Conservation (phyloP, 1,139 yeast genomes). For the Hansenula sp. region DNA sequence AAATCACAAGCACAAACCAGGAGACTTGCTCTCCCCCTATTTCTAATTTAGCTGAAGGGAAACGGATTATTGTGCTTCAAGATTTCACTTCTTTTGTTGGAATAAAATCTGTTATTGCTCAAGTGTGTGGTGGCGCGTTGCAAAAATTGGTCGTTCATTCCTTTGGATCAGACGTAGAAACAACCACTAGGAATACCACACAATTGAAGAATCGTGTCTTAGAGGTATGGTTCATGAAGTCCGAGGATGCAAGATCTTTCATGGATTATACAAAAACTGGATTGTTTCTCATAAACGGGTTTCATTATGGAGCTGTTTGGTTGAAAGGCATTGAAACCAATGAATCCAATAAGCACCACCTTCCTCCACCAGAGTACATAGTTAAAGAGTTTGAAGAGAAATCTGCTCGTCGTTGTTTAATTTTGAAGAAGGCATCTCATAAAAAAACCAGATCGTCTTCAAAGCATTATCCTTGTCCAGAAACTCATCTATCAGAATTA, state of each 20-base stretch:
- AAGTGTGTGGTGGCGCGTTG: conserved; percentile 72
- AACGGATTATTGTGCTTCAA: conserved; percentile 29
- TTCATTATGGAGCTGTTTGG: conserved; percentile 37
- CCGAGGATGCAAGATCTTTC: conserved; percentile 55
- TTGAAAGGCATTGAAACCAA: conserved; percentile 9
- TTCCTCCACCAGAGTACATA: conserved; percentile 28
- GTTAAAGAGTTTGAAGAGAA: conserved; percentile 29
- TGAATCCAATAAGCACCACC: conserved; percentile 14
- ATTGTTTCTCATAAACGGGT: conserved; percentile 60
- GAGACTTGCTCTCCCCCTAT: background rate
- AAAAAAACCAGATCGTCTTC: conserved; percentile 20
- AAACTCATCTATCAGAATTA: conserved; percentile 30
- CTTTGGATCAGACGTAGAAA: conserved; percentile 3
- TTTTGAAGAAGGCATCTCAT: conserved; percentile 29
- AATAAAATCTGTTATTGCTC: conserved; percentile 47
- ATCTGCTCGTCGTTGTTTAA: conserved; percentile 37
- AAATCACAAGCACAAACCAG: too few relatives aligned
- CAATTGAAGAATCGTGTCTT: conserved; percentile 24
- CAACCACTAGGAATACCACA: background rate
- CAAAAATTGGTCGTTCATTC: conserved; percentile 40
- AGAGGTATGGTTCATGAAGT: conserved; percentile 51
- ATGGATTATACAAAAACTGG: conserved; percentile 52
- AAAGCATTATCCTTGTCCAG: conserved; percentile 29
- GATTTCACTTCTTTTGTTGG: conserved; percentile 41
- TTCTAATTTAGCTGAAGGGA: conserved; percentile 6